Conservation (phyloP, 345 rosid species). For the Zanthoxylum bungeanum region DNA sequence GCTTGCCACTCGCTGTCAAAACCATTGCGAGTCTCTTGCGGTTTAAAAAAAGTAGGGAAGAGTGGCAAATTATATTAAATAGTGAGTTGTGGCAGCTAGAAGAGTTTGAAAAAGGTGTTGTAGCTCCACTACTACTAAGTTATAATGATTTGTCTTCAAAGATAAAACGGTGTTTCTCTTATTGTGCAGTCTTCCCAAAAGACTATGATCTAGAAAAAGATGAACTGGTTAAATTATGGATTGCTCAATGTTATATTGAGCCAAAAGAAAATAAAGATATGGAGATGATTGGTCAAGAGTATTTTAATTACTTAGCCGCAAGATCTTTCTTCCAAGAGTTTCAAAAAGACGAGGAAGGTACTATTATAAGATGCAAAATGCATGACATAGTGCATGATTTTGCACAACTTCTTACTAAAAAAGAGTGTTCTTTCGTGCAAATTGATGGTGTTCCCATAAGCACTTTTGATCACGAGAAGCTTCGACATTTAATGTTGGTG, state of each 20-base stretch:
- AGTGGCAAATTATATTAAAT: neutral
- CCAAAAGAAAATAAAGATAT: neutral
- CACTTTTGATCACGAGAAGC: neutral
- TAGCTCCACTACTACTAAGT: neutral
- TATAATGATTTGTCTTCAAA: neutral
- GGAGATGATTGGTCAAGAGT: neutral
- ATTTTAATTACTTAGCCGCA: neutral
- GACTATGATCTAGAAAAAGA: neutral
- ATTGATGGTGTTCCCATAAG: neutral
- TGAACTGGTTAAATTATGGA: neutral
- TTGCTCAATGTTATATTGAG: neutral
- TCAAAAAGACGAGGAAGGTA: neutral
- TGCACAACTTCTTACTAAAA: neutral
- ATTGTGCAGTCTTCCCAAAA: neutral
- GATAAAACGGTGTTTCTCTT: neutral
- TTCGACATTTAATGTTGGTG: neutral
- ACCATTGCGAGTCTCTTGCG: neutral
- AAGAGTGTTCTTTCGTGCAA: neutral
- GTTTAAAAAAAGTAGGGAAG: neutral
- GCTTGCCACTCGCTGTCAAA: neutral
- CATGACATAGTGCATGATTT: neutral
- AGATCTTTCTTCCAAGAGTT: neutral
- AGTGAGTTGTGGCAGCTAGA: neutral
- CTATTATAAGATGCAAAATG: neutral
- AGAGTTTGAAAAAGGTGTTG: neutral